Evolutionary conservation across 2,329 filamentous ascomycete species (phyloP).

Genomic region (Penicillium sp.): DNA sequence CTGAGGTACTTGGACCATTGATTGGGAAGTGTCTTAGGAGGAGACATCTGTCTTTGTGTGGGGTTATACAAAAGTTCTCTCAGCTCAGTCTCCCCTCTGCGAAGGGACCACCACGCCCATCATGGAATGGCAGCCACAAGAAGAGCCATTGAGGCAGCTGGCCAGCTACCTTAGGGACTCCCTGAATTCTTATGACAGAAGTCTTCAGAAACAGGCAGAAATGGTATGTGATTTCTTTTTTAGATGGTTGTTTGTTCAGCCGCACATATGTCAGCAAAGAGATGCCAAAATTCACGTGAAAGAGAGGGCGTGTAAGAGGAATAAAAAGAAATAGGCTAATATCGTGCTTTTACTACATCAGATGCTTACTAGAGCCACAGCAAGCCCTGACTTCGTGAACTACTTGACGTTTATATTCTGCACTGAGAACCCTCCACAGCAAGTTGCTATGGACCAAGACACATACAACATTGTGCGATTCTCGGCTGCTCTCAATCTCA

Average conservation of each 20-base stretch:
- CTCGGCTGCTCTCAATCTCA: conserved; percentile 88
- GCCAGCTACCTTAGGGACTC: conserved; percentile 88
- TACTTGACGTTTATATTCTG: conserved; percentile 91
- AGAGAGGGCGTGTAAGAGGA: neutral
- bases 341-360: conserved; percentile 35
- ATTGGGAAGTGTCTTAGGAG: neutral
- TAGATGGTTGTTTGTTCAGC: neutral
- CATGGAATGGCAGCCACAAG: conserved; percentile 92
- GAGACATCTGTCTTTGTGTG: neutral
- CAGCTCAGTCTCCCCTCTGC: neutral
- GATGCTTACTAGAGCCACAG: conserved; percentile 90
- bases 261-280: neutral
- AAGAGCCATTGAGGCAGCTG: conserved; percentile 84
- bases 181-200: conserved; percentile 75
- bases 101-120: conserved; percentile 21
- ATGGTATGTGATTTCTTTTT: conserved; percentile 49
- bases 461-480: conserved; percentile 74
- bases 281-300: neutral
- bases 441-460: conserved; percentile 53
- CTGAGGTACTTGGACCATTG: neutral
- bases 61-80: neutral
- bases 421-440: conserved; percentile 58
- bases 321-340: neutral
- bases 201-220: conserved; percentile 84
- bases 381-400: conserved; percentile 91